Conservation (phyloP, 2,329 filamentous ascomycete species). For the Fusarium palustre region DNA sequence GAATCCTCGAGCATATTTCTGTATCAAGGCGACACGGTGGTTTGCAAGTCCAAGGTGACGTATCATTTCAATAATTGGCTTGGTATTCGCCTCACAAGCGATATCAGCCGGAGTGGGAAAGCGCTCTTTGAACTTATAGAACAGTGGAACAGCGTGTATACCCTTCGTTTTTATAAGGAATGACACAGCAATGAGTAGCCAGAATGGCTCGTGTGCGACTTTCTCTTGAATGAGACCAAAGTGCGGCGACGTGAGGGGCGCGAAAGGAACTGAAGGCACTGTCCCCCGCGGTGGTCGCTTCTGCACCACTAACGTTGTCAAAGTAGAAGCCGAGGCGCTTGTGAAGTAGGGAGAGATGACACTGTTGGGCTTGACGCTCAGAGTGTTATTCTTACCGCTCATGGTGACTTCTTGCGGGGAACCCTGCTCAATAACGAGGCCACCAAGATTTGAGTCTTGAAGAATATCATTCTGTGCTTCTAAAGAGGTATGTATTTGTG, state of each 20-base stretch:
- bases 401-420: slow-evolving; percentile 17
- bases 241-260: slow-evolving; percentile 68
- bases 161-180: slow-evolving; percentile 87
- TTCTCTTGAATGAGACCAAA: slow-evolving; percentile 91
- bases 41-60: slow-evolving; percentile 77
- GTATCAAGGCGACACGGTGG: slow-evolving; percentile 74
- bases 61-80: slow-evolving; percentile 71
- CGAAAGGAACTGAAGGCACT: slow-evolving; percentile 72
- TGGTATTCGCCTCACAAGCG: slow-evolving; percentile 61
- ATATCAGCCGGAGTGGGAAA: slow-evolving; percentile 77
- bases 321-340: slow-evolving; percentile 20
- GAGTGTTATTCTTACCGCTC: slow-evolving; percentile 10
- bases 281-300: slow-evolving; percentile 57
- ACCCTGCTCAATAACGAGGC: slow-evolving; percentile 8
- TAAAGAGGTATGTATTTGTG: slow-evolving; percentile 6
- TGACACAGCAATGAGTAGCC: slow-evolving; percentile 82
- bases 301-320: slow-evolving; percentile 9
- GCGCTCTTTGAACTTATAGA: slow-evolving; percentile 73
- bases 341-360: slow-evolving; percentile 52
- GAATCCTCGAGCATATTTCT: slow-evolving; percentile 78
- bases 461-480: slow-evolving; percentile 5
- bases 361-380: slow-evolving; percentile 23
- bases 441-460: background rate
- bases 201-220: slow-evolving; percentile 79
- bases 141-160: slow-evolving; percentile 78